phyloP scores from a whole-genome alignment of 306 rosid species.

The Begonia peltatifolia region DNA sequence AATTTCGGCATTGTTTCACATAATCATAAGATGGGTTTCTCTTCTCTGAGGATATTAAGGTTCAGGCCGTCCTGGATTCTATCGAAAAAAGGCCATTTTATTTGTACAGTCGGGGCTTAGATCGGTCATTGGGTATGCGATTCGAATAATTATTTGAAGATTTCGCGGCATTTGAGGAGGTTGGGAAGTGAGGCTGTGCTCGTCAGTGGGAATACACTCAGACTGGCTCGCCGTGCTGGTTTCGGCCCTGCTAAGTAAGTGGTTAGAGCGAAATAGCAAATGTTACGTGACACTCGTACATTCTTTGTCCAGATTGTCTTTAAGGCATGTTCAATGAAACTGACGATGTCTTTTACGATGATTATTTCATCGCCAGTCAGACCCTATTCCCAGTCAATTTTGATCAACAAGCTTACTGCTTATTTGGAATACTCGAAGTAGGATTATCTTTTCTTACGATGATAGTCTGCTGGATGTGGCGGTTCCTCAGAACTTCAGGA shows the following conservation, averaged over 20 bases:
- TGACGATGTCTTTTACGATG: too few species aligned
- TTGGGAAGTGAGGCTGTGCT: conserved; percentile 95
- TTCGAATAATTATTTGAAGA: conserved; percentile 79
- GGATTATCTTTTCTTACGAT: too few species aligned
- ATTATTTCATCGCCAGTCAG: too few species aligned
- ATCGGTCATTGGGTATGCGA: conserved; percentile 75
- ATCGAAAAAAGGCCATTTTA: conserved; percentile 81
- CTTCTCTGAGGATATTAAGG: conserved; percentile 46
- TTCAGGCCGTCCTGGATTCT: conserved; percentile 77
- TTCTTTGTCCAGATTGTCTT: too few species aligned
- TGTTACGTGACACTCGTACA: too few species aligned
- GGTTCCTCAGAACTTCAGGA: too few species aligned
- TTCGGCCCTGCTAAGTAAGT: conserved; percentile 69
- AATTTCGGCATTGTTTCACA: conserved; percentile 57
- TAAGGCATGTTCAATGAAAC: too few species aligned
- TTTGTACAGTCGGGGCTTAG: conserved; percentile 68
- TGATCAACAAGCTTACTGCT: too few species aligned
- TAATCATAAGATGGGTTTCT: conserved; percentile 73
- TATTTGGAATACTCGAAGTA: too few species aligned
- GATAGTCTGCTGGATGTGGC: too few species aligned
- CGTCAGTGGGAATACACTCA: conserved; percentile 85
- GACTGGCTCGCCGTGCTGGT: conserved; percentile 68
- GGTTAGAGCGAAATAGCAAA: too few species aligned
- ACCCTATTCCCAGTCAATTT: too few species aligned
- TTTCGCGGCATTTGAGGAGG: conserved; percentile 64